Conservation (phyloP, 371 early-diverging fungal genomes). For the Fennellomyces sp. region DNA sequence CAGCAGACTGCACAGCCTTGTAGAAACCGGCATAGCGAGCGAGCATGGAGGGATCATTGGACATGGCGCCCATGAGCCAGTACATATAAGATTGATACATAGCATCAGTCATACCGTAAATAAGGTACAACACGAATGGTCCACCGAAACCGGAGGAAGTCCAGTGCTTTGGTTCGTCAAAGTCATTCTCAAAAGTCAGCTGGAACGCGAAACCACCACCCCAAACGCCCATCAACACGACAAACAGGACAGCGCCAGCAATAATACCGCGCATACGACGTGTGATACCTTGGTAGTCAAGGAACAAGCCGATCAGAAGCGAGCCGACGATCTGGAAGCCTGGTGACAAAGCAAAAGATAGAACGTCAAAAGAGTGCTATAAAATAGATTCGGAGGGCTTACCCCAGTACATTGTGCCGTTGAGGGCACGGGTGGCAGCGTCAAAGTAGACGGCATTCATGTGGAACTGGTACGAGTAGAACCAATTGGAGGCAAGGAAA, state of each 20-base stretch:
- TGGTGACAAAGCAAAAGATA: too few species aligned
- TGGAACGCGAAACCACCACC: conserved; percentile 65
- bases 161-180: conserved; percentile 23
- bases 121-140: conserved; percentile 67
- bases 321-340: conserved; percentile 69
- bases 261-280: conserved; percentile 62
- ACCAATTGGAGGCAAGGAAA: conserved; percentile 78
- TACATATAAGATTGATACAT: conserved; percentile 73
- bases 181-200: conserved; percentile 40
- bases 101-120: conserved; percentile 72
- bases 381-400: too few species aligned
- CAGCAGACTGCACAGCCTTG: conserved; percentile 66
- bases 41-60: conserved; percentile 68
- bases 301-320: conserved; percentile 52
- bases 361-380: too few species aligned
- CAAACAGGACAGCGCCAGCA: conserved; percentile 46
- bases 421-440: conserved; percentile 63
- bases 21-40: conserved; percentile 79
- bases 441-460: conserved; percentile 56
- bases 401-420: conserved; percentile 75
- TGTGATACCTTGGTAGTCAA: conserved; percentile 50
- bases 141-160: conserved; percentile 42
- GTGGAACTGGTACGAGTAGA: conserved; percentile 72
- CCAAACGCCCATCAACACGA: conserved; percentile 61
- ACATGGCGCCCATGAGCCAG: conserved; percentile 81